phyloP scores from a whole-genome alignment of 129 eudicot genomes.

The Flaveria linearis region DNA sequence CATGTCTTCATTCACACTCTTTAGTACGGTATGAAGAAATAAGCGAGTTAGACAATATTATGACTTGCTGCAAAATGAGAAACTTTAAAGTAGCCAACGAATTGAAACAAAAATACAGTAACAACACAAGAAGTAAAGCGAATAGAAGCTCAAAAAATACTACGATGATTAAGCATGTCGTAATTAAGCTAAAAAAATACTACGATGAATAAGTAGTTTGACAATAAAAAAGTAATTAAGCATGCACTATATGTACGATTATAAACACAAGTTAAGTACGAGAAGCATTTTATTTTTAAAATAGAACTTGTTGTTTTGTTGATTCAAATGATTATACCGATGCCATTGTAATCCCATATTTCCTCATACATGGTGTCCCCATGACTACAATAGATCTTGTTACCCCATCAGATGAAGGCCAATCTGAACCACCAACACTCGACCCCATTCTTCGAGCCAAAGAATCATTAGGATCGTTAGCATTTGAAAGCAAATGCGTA shows the following conservation, averaged over 20 bases:
- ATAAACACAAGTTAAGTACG: background rate
- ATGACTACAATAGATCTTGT: background rate
- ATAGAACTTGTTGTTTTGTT: background rate
- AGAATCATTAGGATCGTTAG: background rate
- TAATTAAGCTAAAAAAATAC: background rate
- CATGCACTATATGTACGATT: background rate
- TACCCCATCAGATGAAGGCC: slow-evolving; percentile 22
- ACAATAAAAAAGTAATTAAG: no score
- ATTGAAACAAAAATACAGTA: no score
- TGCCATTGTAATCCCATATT: slow-evolving; percentile 28
- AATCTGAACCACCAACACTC: slow-evolving; percentile 25
- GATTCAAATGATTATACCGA: background rate
- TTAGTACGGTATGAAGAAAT: no score
- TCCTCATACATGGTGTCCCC: slow-evolving; percentile 19
- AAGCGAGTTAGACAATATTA: no score
- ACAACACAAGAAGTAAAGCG: no score
- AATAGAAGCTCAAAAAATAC: background rate
- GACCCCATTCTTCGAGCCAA: background rate
- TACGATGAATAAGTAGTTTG: background rate
- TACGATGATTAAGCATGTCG: background rate
- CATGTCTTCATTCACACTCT: no score
- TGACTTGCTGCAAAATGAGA: no score
- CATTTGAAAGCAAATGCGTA: slow-evolving; percentile 17
- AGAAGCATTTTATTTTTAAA: background rate
- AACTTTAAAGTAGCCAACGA: no score